Evolutionary conservation across 306 rosid species (phyloP), one percentile per base, ranked within the genome.

Genomic region (Medicago lupulina): DNA sequence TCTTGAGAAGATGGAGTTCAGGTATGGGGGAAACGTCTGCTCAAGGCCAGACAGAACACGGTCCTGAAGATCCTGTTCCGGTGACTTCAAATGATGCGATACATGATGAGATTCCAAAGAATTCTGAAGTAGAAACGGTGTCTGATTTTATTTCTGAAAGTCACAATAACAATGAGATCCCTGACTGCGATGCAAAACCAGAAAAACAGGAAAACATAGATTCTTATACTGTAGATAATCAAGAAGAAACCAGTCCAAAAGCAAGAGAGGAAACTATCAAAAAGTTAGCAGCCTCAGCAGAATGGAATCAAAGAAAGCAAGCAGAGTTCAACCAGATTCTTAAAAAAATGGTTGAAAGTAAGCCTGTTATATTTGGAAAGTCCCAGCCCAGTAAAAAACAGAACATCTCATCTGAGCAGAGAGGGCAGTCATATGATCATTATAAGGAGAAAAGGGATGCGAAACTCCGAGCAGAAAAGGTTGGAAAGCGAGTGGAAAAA

Each of bases 1-100:
- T 95, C 50, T 81, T 95, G 87, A 92, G 98, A 85, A 95, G 98
- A 85, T 95, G 97, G 97, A 95, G 97, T 86, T 74, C 97, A 36
- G 91, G 97, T 67, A 78, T 89, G 84, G 97, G 97, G 51, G 96
- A 88, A 78, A 76, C 84, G 75, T 86, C 92, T 38, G 76, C 82
- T 74, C 87, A 76, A 67, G 72, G 80, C 80, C 89, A 74, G 70
- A 86, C 87, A 72, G 93, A 89, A 79, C 66, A 39, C 63, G 84
- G 71, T 66, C 69, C 86, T 39, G 90, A 81, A 74, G 91, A 87
- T 85, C 46, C 79, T 64, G 74, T 66, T 75, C 75, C 88, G 18
- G 74, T 64, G 70, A 67, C 87, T 75, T 73, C 89, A 68, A 83
- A 76, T 38, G 80, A 88, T 60, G 59, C 62, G 17, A 78, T 78